Evolutionary conservation across 257 asterid species (phyloP).

Genomic region (Avicennia marina): DNA sequence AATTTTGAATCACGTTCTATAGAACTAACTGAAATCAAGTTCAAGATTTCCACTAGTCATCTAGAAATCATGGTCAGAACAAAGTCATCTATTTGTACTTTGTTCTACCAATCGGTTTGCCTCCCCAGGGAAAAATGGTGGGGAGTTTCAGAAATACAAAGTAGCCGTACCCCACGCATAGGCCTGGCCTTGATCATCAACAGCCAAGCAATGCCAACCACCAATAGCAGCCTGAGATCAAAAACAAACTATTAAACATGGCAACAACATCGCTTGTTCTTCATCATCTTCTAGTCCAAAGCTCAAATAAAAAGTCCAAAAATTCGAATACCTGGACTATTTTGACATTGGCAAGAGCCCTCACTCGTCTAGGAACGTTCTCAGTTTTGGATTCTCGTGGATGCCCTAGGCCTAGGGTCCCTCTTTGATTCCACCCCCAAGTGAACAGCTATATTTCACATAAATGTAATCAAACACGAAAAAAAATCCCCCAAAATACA

Average conservation of each 20-base stretch:
- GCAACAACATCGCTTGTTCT: not conserved
- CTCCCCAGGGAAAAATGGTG: constrained; percentile 2
- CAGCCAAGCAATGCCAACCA: constrained; percentile 99
- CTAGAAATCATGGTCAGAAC: constrained; percentile 2
- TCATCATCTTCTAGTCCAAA: constrained; percentile 4
- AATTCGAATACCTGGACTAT: constrained; percentile 71
- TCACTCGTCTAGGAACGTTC: constrained; percentile 88
- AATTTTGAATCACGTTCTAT: not conserved
- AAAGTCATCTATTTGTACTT: not conserved
- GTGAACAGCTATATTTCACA: constrained; percentile 62
- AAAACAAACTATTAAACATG: constrained; percentile 13
- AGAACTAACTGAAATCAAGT: constrained; percentile 11
- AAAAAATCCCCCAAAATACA: not conserved
- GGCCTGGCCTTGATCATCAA: constrained; percentile 93
- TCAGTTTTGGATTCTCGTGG: constrained; percentile 87
- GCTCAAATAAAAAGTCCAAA: not conserved
- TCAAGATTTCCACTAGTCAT: constrained; percentile 11
- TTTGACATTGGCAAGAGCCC: constrained; percentile 72
- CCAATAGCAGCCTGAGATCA: constrained; percentile 91
- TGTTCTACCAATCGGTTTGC: constrained; percentile 1
- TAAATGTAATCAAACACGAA: constrained; percentile 3
- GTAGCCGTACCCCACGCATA: constrained; percentile 87
- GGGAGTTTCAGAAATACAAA: not conserved
- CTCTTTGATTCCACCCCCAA: constrained; percentile 99
- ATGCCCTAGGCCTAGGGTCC: constrained; percentile 92